These are phyloP conservation scores for Arabidopsis arenosa DNA, from an alignment of 345 rosid species.

Conservation along the genomic window DNA sequence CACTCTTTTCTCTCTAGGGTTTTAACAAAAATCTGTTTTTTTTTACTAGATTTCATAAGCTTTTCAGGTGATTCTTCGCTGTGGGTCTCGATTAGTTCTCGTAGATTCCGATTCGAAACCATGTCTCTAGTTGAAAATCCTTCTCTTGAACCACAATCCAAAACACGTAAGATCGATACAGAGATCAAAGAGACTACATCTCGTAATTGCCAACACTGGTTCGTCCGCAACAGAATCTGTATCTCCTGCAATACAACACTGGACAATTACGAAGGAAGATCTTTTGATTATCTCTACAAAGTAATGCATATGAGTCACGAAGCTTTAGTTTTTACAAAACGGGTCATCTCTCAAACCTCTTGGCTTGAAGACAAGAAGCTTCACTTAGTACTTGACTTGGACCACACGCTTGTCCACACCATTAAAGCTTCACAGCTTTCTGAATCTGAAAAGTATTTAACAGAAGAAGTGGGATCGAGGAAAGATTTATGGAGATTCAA, in stretches of 20 bases:
- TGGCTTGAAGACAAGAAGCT: slow-evolving; percentile 31
- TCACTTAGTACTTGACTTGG: slow-evolving; percentile 38
- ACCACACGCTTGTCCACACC: slow-evolving; percentile 29
- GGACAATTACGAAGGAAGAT: background rate
- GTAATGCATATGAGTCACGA: background rate
- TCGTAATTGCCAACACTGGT: slow-evolving; percentile 9
- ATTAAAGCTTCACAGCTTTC: background rate
- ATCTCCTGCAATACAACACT: background rate
- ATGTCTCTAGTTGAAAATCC: background rate
- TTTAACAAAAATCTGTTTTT: background rate
- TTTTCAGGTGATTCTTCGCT: background rate
- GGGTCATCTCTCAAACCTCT: background rate
- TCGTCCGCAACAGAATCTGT: background rate
- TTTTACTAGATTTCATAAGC: background rate
- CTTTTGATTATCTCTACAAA: background rate
- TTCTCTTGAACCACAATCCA: background rate
- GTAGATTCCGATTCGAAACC: background rate
- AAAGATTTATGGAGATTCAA: slow-evolving; percentile 18
- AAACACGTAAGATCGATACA: slow-evolving; percentile 1
- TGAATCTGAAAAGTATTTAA: slow-evolving; percentile 7
- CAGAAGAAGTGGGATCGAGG: background rate
- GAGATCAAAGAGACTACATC: background rate
- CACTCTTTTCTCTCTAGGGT: background rate
- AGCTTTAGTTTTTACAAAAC: background rate
- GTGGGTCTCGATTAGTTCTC: background rate